These are phyloP conservation scores for Seminavis robusta DNA, from an alignment of 108 stramenopile species.

Conservation along the genomic window DNA sequence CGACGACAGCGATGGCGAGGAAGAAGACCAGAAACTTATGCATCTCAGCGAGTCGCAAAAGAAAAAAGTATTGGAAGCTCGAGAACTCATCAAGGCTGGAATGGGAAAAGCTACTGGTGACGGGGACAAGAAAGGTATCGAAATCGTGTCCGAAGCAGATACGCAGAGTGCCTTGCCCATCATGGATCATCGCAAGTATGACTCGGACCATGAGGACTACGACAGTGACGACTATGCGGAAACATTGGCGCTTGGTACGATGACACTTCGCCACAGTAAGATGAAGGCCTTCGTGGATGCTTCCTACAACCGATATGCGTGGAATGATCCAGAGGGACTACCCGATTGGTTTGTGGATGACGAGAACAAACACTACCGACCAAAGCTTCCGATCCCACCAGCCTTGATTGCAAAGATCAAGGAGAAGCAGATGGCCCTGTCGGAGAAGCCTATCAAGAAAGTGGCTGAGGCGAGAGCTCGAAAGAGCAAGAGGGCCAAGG, in stretches of 20 bases:
- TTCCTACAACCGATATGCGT: conserved; percentile 98
- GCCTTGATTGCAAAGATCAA: conserved; percentile 96
- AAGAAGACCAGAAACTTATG: conserved; percentile 46
- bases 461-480: conserved; percentile 98
- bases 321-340: conserved; percentile 95
- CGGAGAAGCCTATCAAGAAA: conserved; percentile 95
- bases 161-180: conserved; percentile 44
- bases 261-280: conserved; percentile 94
- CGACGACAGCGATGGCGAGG: conserved; percentile 44
- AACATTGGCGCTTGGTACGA: conserved; percentile 93
- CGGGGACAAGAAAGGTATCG: conserved; percentile 37
- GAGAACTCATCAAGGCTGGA: conserved; percentile 85
- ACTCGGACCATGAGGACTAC: conserved; percentile 94
- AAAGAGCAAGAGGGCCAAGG: conserved; percentile 83
- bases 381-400: conserved; percentile 93
- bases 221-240: conserved; percentile 95
- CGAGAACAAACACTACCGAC: conserved; percentile 93
- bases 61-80: conserved; percentile 68
- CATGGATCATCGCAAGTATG: conserved; percentile 86
- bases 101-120: conserved; percentile 44
- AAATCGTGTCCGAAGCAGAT: conserved; percentile 55
- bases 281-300: conserved; percentile 96
- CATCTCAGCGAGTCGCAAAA: conserved; percentile 70
- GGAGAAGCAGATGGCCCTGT: conserved; percentile 76
- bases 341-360: conserved; percentile 99